Evolutionary conservation across 495 filamentous ascomycete genomes (phyloP).

Genomic region (Aspergillus leporis): DNA sequence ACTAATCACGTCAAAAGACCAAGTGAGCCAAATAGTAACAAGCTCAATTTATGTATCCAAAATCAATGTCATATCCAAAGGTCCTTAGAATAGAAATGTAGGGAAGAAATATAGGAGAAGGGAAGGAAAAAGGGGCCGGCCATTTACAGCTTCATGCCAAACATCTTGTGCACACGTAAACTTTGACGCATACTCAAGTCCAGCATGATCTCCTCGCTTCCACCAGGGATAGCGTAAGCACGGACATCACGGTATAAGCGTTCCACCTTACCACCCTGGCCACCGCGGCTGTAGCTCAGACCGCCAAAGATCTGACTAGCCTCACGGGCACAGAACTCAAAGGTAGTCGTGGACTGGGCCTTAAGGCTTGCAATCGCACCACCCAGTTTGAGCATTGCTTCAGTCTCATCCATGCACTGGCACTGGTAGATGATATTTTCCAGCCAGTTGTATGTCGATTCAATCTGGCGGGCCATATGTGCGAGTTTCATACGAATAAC

Average conservation of each 20-base stretch:
- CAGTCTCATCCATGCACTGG: slow-evolving; percentile 85
- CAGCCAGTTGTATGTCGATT: slow-evolving; percentile 95
- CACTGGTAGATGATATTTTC: slow-evolving; percentile 95
- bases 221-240: slow-evolving; percentile 96
- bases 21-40: not conserved
- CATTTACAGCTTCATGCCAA: slow-evolving; percentile 92
- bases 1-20: not conserved
- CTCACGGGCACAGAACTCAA: slow-evolving; percentile 96
- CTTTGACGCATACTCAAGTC: slow-evolving; percentile 95
- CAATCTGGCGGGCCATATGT: slow-evolving; percentile 97
- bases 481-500: slow-evolving; percentile 98
- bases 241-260: slow-evolving; percentile 94
- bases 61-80: slow-evolving; percentile 4
- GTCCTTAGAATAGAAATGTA: not conserved
- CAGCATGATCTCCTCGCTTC: slow-evolving; percentile 97
- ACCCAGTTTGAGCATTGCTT: slow-evolving; percentile 94
- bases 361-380: slow-evolving; percentile 94
- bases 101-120: not conserved
- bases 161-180: slow-evolving; percentile 80
- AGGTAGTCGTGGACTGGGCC: slow-evolving; percentile 87
- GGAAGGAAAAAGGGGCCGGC: slow-evolving; percentile 10
- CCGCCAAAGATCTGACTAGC: slow-evolving; percentile 98
- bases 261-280: slow-evolving; percentile 96
- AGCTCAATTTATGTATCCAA: slow-evolving; percentile 14
- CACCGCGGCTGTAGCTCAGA: slow-evolving; percentile 87